A percentile compares a stretch with the other conserved stretches of the same genome.
Evolutionary conservation across 805 yeast genomes (phyloP).

Genomic region (Starmerella sp.): DNA sequence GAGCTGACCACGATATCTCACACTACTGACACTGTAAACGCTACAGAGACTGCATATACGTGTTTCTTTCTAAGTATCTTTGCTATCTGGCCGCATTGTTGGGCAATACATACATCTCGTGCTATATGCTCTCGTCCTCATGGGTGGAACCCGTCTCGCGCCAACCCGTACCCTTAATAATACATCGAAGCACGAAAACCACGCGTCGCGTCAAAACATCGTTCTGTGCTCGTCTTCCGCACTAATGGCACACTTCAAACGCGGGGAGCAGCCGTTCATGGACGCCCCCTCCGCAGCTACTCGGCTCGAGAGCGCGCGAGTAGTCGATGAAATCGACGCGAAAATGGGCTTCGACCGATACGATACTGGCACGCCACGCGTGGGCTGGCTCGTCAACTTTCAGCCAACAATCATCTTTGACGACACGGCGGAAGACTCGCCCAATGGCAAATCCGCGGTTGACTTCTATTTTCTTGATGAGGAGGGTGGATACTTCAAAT

Average conservation of each 20-base stretch:
- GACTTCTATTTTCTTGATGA: slow-evolving; percentile 91
- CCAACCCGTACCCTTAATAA: neutral
- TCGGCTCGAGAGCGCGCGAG: slow-evolving; percentile 5
- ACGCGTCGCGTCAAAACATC: slow-evolving; percentile 15
- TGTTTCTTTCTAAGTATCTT: too few relatives aligned
- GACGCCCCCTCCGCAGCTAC: slow-evolving; percentile 18
- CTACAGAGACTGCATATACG: too few relatives aligned
- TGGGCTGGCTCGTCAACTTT: slow-evolving; percentile 93
- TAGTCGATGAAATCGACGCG: slow-evolving; percentile 53
- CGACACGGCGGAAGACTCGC: slow-evolving; percentile 21
- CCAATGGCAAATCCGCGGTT: slow-evolving; percentile 74
- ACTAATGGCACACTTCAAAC: slow-evolving; percentile 18
- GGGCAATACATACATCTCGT: too few relatives aligned
- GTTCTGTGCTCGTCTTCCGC: neutral
- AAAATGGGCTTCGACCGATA: slow-evolving; percentile 81
- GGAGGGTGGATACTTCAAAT: slow-evolving; percentile 92
- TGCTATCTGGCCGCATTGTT: too few relatives aligned
- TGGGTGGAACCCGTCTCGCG: neutral
- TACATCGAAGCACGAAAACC: neutral
- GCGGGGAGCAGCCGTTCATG: slow-evolving; percentile 4
- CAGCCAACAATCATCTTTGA: slow-evolving; percentile 53
- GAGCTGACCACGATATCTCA: too few relatives aligned
- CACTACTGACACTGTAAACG: too few relatives aligned
- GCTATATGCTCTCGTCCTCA: too few relatives aligned
- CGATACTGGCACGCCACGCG: slow-evolving; percentile 55